These are phyloP conservation scores for Boechera divaricarpa DNA, from an alignment of 345 rosid genomes.

Conservation along the genomic window DNA sequence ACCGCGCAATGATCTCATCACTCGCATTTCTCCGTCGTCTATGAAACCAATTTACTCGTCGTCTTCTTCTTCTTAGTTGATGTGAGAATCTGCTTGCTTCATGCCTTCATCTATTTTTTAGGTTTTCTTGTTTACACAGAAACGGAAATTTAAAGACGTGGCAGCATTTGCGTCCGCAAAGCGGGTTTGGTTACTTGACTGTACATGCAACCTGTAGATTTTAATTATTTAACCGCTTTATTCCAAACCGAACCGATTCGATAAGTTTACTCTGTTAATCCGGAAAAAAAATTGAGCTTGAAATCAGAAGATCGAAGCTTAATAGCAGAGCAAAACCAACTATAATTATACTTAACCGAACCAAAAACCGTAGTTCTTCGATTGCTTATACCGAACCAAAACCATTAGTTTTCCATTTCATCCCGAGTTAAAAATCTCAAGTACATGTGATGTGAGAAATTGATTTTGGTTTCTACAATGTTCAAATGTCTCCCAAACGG, in stretches of 20 bases:
- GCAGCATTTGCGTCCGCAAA: constrained; percentile 48
- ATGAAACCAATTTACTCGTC: constrained; percentile 29
- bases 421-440: too few relatives aligned
- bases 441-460: too few relatives aligned
- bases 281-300: too few relatives aligned
- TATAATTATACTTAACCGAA: too few relatives aligned
- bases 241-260: background rate
- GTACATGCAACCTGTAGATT: constrained; percentile 24
- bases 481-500: background rate
- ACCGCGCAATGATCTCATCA: constrained; percentile 32
- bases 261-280: too few relatives aligned
- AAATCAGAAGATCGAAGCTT: too few relatives aligned
- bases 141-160: constrained; percentile 44
- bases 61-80: constrained; percentile 37
- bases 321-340: too few relatives aligned
- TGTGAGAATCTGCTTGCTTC: constrained; percentile 28
- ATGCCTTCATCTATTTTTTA: constrained; percentile 7
- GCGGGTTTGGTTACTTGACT: constrained; percentile 38
- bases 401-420: too few relatives aligned
- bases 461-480: too few relatives aligned
- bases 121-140: constrained; percentile 3
- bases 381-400: too few relatives aligned
- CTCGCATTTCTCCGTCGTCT: constrained; percentile 45
- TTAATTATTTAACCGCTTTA: constrained; percentile 24
- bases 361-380: too few relatives aligned